Percentiles rank a stretch among this genome's conserved stretches.
These are phyloP conservation scores for Leccinum pseudoinsigne DNA, from an alignment of 1,284 basidiomycete species.

Conservation along the genomic window DNA sequence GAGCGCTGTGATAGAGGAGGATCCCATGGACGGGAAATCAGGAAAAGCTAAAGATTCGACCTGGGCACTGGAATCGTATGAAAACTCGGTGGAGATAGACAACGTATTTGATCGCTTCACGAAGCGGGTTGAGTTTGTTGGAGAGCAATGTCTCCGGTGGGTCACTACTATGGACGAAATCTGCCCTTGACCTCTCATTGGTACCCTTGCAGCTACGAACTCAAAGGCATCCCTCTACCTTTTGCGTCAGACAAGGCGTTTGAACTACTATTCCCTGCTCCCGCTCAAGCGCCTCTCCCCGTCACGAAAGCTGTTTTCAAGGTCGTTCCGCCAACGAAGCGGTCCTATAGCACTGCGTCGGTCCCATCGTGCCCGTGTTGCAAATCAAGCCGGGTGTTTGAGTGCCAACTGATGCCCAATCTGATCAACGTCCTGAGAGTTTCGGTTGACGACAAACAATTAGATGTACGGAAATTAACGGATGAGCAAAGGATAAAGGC, in stretches of 20 bases:
- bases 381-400: conserved; percentile 63
- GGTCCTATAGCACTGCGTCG: conserved; percentile 47
- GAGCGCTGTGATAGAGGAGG: conserved; percentile 43
- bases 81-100: conserved; percentile 75
- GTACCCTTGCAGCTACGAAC: conserved; percentile 65
- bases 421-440: conserved; percentile 68
- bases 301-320: conserved; percentile 61
- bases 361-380: conserved; percentile 64
- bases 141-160: conserved; percentile 79
- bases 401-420: conserved; percentile 88
- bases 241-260: conserved; percentile 72
- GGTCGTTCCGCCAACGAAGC: conserved; percentile 47
- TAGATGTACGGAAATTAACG: conserved; percentile 38
- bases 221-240: conserved; percentile 71
- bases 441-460: conserved; percentile 24
- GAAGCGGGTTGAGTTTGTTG: conserved; percentile 62
- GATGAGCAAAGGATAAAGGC: conserved; percentile 61
- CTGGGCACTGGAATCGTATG: conserved; percentile 74
- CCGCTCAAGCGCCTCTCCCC: conserved; percentile 43
- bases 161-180: conserved; percentile 13
- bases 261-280: conserved; percentile 64
- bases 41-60: conserved; percentile 49
- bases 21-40: conserved; percentile 40
- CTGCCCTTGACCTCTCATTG: conserved; percentile 1
- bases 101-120: conserved; percentile 79